Evolutionary conservation across 257 asterid genomes (phyloP).

Genomic region (Solanum lignicaule): DNA sequence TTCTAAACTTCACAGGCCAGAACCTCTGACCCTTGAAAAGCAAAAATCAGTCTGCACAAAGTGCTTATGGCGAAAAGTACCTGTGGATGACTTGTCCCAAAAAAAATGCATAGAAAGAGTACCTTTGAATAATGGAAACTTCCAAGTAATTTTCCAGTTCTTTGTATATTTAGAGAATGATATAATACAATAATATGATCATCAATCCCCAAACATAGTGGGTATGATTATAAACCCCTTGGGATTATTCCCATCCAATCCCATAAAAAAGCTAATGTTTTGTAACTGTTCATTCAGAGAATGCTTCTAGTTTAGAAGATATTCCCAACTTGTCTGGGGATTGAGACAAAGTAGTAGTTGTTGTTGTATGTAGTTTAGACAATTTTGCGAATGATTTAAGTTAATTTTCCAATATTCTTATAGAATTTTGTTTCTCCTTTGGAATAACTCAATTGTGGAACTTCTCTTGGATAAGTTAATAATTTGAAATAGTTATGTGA

Average conservation of each 20-base stretch:
- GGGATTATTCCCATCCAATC: neutral
- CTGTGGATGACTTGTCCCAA: neutral
- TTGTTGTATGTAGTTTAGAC: neutral
- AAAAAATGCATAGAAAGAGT: neutral
- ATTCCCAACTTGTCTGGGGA: neutral
- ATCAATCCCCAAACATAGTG: neutral
- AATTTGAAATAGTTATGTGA: neutral
- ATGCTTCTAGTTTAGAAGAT: neutral
- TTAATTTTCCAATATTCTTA: neutral
- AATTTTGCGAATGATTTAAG: neutral
- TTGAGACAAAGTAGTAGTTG: neutral
- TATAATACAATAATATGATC: neutral
- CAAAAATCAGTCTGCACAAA: neutral
- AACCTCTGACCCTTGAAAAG: neutral
- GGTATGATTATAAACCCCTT: neutral
- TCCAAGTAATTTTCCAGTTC: neutral
- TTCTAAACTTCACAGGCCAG: neutral
- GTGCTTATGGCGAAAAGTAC: neutral
- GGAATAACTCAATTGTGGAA: neutral
- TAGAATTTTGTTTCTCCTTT: neutral
- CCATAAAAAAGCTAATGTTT: neutral
- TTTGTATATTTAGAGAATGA: neutral
- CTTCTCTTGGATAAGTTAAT: neutral
- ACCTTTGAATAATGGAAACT: neutral
- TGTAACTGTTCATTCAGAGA: neutral